A percentile compares a stretch with the other conserved stretches of the same genome.
Conservation (phyloP, 495 filamentous ascomycete genomes). For the Neurospora pannonica region DNA sequence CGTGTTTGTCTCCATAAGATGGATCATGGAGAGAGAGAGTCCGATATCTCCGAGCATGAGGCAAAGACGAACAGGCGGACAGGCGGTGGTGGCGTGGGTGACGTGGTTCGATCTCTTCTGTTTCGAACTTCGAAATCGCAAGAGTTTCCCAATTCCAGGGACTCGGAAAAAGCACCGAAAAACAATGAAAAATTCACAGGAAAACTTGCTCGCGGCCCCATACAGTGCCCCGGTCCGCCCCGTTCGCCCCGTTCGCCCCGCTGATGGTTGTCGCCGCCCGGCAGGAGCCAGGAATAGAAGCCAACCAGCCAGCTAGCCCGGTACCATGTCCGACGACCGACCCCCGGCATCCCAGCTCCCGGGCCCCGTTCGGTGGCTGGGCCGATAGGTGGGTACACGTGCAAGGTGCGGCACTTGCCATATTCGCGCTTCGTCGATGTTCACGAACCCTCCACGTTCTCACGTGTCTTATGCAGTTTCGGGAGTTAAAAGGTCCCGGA, state of each 20-base stretch:
- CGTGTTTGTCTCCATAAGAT: neutral
- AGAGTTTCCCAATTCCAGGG: neutral
- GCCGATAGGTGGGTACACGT: neutral
- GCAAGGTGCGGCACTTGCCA: neutral
- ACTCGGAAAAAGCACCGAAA: neutral
- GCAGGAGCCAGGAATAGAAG: neutral
- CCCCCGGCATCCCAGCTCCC: neutral
- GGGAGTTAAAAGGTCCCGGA: neutral
- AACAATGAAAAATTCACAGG: neutral
- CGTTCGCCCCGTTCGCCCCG: neutral
- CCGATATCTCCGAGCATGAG: neutral
- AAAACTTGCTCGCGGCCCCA: neutral
- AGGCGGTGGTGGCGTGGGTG: neutral
- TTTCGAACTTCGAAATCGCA: neutral
- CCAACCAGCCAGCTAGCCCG: neutral
- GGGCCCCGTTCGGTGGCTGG: neutral
- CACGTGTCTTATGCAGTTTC: neutral
- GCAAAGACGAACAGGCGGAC: neutral
- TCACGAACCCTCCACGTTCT: neutral
- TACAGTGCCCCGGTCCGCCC: neutral
- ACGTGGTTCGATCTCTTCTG: neutral
- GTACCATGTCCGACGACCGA: neutral
- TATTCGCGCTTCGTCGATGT: neutral
- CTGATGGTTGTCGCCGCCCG: neutral
- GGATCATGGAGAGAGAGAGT: neutral